Evolutionary conservation across 2,329 filamentous ascomycete genomes (phyloP).

Genomic region (Teratosphaeriaceae sp.): DNA sequence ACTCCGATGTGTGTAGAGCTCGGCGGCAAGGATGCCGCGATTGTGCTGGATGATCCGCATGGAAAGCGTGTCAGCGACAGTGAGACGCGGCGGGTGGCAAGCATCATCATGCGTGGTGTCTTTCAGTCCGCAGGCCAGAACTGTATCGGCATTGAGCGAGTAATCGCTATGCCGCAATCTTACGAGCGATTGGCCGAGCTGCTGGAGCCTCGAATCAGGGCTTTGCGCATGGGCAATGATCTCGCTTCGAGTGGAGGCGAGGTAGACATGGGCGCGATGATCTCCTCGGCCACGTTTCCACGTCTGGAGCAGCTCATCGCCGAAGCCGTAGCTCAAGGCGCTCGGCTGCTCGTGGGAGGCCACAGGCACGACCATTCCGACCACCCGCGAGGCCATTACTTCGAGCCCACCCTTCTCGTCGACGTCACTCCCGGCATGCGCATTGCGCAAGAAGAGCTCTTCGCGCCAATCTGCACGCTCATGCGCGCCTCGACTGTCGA

Average conservation of each 20-base stretch:
- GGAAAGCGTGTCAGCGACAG: slow-evolving; percentile 24
- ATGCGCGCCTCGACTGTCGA: slow-evolving; percentile 64
- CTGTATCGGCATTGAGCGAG: slow-evolving; percentile 93
- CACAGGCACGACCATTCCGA: slow-evolving; percentile 63
- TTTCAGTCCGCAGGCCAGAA: slow-evolving; percentile 97
- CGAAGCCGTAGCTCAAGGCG: slow-evolving; percentile 72
- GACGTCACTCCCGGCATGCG: slow-evolving; percentile 81
- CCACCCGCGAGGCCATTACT: slow-evolving; percentile 80
- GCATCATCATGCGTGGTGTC: slow-evolving; percentile 81
- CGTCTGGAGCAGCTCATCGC: slow-evolving; percentile 69
- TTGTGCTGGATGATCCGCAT: slow-evolving; percentile 73
- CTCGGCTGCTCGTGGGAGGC: slow-evolving; percentile 75
- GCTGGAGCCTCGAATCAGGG: slow-evolving; percentile 66
- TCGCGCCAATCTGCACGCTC: slow-evolving; percentile 82
- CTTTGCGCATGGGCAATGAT: slow-evolving; percentile 67
- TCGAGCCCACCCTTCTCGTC: slow-evolving; percentile 81
- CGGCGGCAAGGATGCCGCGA: slow-evolving; percentile 88
- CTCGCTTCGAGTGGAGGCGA: slow-evolving; percentile 39
- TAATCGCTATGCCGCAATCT: slow-evolving; percentile 70
- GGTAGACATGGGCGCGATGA: slow-evolving; percentile 82
- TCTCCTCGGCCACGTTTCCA: slow-evolving; percentile 69
- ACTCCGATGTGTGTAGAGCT: slow-evolving; percentile 86
- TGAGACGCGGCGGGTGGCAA: slow-evolving; percentile 63
- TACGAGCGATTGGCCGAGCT: slow-evolving; percentile 66
- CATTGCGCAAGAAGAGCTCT: slow-evolving; percentile 86